Conservation (phyloP, 2,329 filamentous ascomycete species). For the Exophiala xenobiotica region DNA sequence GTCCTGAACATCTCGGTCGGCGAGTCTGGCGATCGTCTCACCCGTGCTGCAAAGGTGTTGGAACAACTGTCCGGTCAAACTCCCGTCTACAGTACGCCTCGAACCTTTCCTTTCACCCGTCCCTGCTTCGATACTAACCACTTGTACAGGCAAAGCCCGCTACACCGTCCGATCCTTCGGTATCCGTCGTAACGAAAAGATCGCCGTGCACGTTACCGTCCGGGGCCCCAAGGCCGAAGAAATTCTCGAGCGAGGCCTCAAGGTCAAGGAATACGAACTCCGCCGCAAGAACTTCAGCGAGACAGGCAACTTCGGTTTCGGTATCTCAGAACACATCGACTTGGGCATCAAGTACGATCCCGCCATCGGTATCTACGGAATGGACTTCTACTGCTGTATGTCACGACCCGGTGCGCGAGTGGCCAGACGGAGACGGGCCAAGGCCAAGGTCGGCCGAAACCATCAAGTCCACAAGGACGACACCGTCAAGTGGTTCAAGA, state of each 20-base stretch:
- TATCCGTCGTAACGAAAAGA: slow-evolving; percentile 99
- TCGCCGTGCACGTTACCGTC: slow-evolving; percentile 98
- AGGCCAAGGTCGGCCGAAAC: slow-evolving; percentile 78
- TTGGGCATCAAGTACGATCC: slow-evolving; percentile 99
- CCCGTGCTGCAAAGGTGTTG: slow-evolving; percentile 98
- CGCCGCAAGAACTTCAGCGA: slow-evolving; percentile 99
- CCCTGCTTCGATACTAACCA: no score
- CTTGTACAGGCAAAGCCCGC: slow-evolving; percentile 96
- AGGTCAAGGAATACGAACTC: slow-evolving; percentile 99
- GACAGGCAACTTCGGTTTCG: slow-evolving; percentile 99
- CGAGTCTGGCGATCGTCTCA: slow-evolving; percentile 99
- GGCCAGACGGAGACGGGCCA: slow-evolving; percentile 86
- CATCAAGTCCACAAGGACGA: slow-evolving; percentile 94
- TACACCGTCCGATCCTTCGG: slow-evolving; percentile 99
- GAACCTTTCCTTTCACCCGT: slow-evolving; percentile 11
- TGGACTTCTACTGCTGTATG: slow-evolving; percentile 99
- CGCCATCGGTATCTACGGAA: slow-evolving; percentile 97
- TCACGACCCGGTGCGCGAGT: slow-evolving; percentile 98
- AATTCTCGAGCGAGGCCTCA: slow-evolving; percentile 99
- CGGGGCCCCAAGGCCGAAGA: slow-evolving; percentile 99
- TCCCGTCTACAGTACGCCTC: slow-evolving; percentile 89
- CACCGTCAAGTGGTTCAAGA: slow-evolving; percentile 98
- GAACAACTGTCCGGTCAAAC: slow-evolving; percentile 99
- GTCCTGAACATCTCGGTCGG: slow-evolving; percentile 99
- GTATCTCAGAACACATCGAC: slow-evolving; percentile 99